Percentiles rank a stretch among this genome's conserved stretches.
Conservation (phyloP, 2,329 filamentous ascomycete genomes). For the Aspergillus puulaauensis region DNA sequence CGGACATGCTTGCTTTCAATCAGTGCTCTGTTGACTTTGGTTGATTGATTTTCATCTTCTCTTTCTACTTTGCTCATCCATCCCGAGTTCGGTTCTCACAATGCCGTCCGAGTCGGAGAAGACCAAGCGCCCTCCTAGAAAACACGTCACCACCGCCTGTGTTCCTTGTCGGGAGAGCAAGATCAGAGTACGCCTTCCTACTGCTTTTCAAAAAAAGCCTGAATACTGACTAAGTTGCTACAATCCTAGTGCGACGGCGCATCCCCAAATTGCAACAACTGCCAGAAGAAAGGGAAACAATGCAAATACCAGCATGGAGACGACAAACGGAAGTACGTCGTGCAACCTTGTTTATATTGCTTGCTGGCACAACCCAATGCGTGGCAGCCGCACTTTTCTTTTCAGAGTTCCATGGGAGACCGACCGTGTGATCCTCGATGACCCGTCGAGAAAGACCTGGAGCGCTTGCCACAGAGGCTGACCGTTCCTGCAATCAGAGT, state of each 20-base stretch:
- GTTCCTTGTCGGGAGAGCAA: slow-evolving; percentile 48
- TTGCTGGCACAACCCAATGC: neutral
- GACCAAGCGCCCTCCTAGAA: slow-evolving; percentile 22
- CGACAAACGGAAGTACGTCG: slow-evolving; percentile 39
- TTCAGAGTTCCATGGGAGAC: neutral
- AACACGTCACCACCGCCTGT: slow-evolving; percentile 47
- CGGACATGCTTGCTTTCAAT: slow-evolving; percentile 1
- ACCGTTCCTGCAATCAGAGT: slow-evolving; percentile 9
- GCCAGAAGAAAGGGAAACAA: slow-evolving; percentile 37
- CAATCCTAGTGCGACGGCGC: slow-evolving; percentile 36
- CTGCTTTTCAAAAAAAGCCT: neutral
- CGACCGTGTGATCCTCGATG: neutral
- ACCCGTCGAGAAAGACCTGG: neutral
- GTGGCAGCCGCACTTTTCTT: neutral
- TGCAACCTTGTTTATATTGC: neutral
- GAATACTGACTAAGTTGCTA: neutral
- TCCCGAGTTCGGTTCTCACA: neutral
- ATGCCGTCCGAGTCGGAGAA: slow-evolving; percentile 8
- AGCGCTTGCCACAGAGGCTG: neutral
- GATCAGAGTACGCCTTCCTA: slow-evolving; percentile 34
- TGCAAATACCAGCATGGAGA: slow-evolving; percentile 40
- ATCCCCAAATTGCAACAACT: slow-evolving; percentile 39
- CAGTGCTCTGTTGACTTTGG: slow-evolving; percentile 10
- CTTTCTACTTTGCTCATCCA: neutral
- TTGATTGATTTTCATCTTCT: neutral